phyloP scores from a whole-genome alignment of 805 yeast species.

The Vanderwaltozyma polyspora region DNA sequence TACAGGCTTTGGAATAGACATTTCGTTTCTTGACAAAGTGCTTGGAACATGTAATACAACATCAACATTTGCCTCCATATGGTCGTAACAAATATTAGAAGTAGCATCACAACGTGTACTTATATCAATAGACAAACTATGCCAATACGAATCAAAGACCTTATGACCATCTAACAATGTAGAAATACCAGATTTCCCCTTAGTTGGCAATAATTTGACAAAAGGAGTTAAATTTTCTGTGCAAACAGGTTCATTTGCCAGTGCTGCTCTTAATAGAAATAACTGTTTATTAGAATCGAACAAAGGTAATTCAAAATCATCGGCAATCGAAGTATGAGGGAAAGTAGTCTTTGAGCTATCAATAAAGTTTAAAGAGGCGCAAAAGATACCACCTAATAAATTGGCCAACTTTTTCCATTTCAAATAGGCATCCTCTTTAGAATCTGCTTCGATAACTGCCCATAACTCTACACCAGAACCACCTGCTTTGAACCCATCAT shows the following conservation, averaged over 20 bases:
- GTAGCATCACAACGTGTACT: constrained; percentile 38
- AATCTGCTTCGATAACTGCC: constrained; percentile 65
- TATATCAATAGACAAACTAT: constrained; percentile 80
- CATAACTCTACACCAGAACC: constrained; percentile 94
- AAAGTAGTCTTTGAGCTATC: constrained; percentile 68
- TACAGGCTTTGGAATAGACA: constrained; percentile 73
- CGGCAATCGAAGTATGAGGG: constrained; percentile 35
- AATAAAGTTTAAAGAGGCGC: constrained; percentile 87
- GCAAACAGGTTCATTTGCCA: constrained; percentile 92
- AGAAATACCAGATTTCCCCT: constrained; percentile 82
- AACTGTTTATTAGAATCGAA: constrained; percentile 30
- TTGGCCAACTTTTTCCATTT: constrained; percentile 68
- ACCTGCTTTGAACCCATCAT: constrained; percentile 61
- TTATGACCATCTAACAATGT: constrained; percentile 82
- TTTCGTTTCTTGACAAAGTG: constrained; percentile 46
- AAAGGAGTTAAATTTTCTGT: constrained; percentile 95
- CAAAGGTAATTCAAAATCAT: constrained; percentile 17
- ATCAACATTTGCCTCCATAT: constrained; percentile 56
- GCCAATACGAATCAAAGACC: constrained; percentile 88
- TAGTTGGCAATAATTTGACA: constrained; percentile 77
- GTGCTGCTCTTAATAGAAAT: constrained; percentile 65
- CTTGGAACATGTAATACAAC: constrained; percentile 63
- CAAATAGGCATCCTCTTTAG: constrained; percentile 41
- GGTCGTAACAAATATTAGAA: constrained; percentile 32
- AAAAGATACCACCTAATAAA: constrained; percentile 78